Base-by-base conservation (phyloP, 1,139 yeast species). In the Nakaseomyces kungkrabaensis region DNA sequence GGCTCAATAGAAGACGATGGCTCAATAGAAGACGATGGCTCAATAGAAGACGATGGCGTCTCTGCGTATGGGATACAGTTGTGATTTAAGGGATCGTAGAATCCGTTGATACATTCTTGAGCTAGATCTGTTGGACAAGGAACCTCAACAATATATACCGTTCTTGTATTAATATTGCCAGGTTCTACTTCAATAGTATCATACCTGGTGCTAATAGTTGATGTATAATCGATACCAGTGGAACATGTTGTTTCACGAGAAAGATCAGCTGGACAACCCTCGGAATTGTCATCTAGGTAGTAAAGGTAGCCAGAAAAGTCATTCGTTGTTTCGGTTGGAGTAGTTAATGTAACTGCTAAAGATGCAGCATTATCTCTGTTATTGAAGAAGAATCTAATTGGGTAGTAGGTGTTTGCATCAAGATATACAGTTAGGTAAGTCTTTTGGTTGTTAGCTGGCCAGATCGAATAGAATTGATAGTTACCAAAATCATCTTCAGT, bases 361-460 rank as follows among this genome's bases (percentile, higher is more conserved):
- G 29, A 26, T 10, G 43, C 43, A 25, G 32, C 32, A 38, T 38
- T 25, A 25, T 38, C 43, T 38, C 43, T 24, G 32, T 38, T 38
- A 13, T 38, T 38, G 43, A 25, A 38, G 32, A 38, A 38, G 11
- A 38, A 26, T 38, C 43, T 38, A 31, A 38, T 38, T 38, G 43
- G 43, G 17, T 38, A 38, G 17, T 38, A 38, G 9, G 25, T n/a
- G 11, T 26, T 13, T 5, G 43, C 32, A 38, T 38, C 32, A 7
- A 38, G 22, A 6, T 24, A 25, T 5, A 38, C 43, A 11, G 43
- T 38, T 10, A 38, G 43, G 13, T 38, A 24, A 25, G 29, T 38
- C 9, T 38, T 24, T 9, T 9, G 31, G 43, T 26, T 38, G 5
- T 38, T 24, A 6, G 9, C 4, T 24, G 32, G 32, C 43, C 43